Conservation (phyloP, 116 monocot species). For the Dioscorea cayenensis region DNA sequence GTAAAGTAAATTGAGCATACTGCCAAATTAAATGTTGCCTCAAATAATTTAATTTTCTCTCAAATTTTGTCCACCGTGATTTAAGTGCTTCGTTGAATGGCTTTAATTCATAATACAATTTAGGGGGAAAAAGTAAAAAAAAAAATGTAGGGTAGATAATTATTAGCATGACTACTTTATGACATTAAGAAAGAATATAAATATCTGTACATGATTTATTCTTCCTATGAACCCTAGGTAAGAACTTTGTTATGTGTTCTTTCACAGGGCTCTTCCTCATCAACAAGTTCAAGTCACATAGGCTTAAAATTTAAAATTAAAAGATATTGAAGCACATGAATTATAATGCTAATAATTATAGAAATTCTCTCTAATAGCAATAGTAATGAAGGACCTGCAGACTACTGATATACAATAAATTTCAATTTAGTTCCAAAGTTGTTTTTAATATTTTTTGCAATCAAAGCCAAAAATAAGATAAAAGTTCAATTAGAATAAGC, state of each 20-base stretch:
- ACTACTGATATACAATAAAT: too few relatives aligned
- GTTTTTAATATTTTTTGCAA: too few relatives aligned
- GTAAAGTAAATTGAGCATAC: constrained; percentile 31
- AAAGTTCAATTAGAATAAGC: too few relatives aligned
- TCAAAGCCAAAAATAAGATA: too few relatives aligned
- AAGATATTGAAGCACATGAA: neutral
- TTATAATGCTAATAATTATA: too few relatives aligned
- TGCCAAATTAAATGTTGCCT: constrained; percentile 93
- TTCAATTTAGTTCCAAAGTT: too few relatives aligned
- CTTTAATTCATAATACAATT: constrained; percentile 16
- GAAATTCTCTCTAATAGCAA: too few relatives aligned
- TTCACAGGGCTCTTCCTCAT: neutral
- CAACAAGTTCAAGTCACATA: neutral
- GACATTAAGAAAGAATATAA: neutral
- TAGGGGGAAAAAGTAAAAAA: neutral
- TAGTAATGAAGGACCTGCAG: too few relatives aligned
- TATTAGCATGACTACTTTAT: neutral
- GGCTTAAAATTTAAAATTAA: neutral
- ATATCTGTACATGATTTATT: neutral
- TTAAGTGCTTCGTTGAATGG: constrained; percentile 77
- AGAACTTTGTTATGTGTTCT: neutral
- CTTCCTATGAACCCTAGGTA: neutral
- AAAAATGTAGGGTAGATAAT: neutral
- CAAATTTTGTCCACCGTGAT: constrained; percentile 83
- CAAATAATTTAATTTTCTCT: constrained; percentile 72